Evolutionary conservation across 202 grass and related monocot species (phyloP).

Genomic region (Schoenoplectus tabernaemontani): DNA sequence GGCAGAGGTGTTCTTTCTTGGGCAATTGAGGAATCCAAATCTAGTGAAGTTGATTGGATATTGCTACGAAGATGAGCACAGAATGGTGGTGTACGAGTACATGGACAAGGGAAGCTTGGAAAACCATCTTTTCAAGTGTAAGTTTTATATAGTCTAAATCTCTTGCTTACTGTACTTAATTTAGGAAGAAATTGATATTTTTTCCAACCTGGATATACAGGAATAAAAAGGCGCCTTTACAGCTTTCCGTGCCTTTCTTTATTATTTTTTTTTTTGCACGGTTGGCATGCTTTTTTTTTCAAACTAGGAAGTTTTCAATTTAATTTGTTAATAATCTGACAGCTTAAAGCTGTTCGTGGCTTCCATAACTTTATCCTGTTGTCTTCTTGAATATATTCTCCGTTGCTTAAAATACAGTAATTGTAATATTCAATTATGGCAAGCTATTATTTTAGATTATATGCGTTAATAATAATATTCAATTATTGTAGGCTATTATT

Average conservation of each 20-base stretch:
- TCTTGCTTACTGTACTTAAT: conserved; percentile 1
- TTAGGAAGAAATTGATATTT: background rate
- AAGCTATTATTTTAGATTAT: no score
- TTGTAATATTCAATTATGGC: no score
- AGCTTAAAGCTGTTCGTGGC: background rate
- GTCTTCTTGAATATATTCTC: background rate
- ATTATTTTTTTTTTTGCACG: background rate
- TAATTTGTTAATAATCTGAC: background rate
- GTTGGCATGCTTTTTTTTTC: background rate
- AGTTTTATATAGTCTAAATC: conserved; percentile 9
- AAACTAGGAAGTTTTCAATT: background rate
- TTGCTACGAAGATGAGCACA: conserved; percentile 75
- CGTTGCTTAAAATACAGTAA: background rate
- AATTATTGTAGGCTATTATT: background rate
- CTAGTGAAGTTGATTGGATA: conserved; percentile 79
- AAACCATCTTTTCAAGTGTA: conserved; percentile 87
- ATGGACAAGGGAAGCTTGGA: conserved; percentile 75
- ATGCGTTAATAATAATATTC: no score
- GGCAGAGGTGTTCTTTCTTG: conserved; percentile 76
- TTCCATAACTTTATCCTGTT: background rate
- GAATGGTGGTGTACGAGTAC: conserved; percentile 90
- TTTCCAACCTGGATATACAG: background rate
- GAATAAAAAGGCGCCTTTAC: background rate
- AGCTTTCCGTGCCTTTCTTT: background rate
- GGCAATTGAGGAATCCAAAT: conserved; percentile 69